A percentile compares a stretch with the other conserved stretches of the same genome.
These are phyloP conservation scores for Warburgia ugandensis DNA, from an alignment of 164 flowering plant genomes.

Conservation along the genomic window DNA sequence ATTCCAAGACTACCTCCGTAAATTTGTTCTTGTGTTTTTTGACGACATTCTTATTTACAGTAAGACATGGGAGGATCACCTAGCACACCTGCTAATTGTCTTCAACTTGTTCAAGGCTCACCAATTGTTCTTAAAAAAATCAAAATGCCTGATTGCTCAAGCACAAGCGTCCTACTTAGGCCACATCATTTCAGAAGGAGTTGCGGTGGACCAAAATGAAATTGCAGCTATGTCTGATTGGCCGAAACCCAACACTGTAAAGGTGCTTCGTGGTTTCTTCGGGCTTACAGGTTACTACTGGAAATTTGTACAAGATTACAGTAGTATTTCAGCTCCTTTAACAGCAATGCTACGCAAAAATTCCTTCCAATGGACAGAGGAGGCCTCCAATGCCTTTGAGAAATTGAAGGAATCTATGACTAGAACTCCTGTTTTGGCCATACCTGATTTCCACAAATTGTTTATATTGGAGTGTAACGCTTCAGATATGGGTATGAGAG, in stretches of 20 bases:
- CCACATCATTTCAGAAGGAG: background rate
- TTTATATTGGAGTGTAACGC: background rate
- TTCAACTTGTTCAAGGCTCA: background rate
- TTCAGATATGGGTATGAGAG: background rate
- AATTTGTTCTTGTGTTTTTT: no score
- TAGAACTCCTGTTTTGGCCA: background rate
- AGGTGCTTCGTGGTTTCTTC: background rate
- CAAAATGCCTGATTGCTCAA: background rate
- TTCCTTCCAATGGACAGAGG: background rate
- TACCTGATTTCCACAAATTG: background rate
- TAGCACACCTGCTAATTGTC: background rate
- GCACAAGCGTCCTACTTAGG: background rate
- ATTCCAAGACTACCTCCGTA: background rate
- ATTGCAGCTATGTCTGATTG: background rate
- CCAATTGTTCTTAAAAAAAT: background rate
- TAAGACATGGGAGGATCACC: background rate
- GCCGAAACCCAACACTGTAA: background rate
- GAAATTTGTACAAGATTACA: background rate
- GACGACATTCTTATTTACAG: no score
- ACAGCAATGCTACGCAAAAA: background rate
- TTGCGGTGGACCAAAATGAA: background rate
- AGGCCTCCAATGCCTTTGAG: background rate
- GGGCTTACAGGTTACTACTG: background rate
- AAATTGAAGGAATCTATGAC: background rate
- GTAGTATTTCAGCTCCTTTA: background rate